Percentiles rank a stretch among this genome's conserved stretches.
phyloP scores from a whole-genome alignment of 331 rosid species.

The Quercus lobata region DNA sequence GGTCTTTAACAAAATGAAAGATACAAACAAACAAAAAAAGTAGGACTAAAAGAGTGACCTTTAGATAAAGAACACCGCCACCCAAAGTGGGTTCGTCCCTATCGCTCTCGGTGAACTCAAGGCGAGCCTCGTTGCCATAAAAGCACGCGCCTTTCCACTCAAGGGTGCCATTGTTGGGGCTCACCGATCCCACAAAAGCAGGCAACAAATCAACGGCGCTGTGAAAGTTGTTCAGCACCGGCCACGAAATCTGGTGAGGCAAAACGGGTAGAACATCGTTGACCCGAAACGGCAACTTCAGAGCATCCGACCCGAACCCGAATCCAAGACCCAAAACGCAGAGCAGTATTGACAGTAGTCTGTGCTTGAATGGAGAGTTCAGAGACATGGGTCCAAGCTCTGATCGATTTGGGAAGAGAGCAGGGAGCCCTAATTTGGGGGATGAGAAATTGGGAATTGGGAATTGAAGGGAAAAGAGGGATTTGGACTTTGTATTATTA shows the following conservation, averaged over 20 bases:
- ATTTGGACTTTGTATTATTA: not conserved
- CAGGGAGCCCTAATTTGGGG: not conserved
- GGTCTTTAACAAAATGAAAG: no score
- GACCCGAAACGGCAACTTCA: slow-evolving; percentile 62
- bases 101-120: slow-evolving; percentile 46
- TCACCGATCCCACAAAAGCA: slow-evolving; percentile 65
- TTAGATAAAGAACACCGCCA: slow-evolving; percentile 77
- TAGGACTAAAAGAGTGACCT: slow-evolving; percentile 31
- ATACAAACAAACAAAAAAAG: no score
- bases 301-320: slow-evolving; percentile 31
- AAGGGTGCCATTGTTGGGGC: slow-evolving; percentile 51
- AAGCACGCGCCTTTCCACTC: slow-evolving; percentile 88
- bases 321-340: not conserved
- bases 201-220: slow-evolving; percentile 89
- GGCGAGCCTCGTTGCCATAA: slow-evolving; percentile 54
- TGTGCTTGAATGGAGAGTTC: not conserved
- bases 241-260: slow-evolving; percentile 77
- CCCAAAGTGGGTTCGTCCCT: slow-evolving; percentile 41
- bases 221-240: slow-evolving; percentile 76
- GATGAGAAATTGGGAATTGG: not conserved
- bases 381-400: not conserved
- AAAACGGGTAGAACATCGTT: slow-evolving; percentile 83
- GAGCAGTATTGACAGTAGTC: not conserved
- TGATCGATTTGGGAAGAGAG: no score
- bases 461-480: not conserved